These are phyloP conservation scores for Cutaneotrichosporon cavernicola DNA, from an alignment of 1,284 basidiomycete species.

Conservation along the genomic window DNA sequence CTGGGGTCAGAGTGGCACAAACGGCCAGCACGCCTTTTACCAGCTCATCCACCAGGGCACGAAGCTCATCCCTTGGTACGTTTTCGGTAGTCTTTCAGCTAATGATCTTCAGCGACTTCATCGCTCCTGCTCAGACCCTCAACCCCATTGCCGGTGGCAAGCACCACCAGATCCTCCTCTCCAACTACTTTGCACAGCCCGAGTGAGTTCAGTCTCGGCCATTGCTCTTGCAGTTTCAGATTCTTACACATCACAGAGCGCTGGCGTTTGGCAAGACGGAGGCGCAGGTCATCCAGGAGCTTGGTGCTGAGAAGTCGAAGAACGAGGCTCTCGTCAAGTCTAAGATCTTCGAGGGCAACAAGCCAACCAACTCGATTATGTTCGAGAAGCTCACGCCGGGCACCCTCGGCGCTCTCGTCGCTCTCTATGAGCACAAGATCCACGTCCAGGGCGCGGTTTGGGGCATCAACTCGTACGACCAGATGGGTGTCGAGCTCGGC, in stretches of 20 bases:
- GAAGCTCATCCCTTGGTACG: slow-evolving; percentile 73
- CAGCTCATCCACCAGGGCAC: slow-evolving; percentile 95
- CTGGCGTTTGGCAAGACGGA: slow-evolving; percentile 97
- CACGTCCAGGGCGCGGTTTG: slow-evolving; percentile 95
- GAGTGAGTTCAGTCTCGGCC: slow-evolving; percentile 55
- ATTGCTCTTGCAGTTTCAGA: neutral
- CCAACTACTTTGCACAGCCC: slow-evolving; percentile 97
- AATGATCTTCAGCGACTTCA: slow-evolving; percentile 68
- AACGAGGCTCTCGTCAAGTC: slow-evolving; percentile 86
- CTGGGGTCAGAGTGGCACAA: slow-evolving; percentile 97
- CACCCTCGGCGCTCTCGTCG: slow-evolving; percentile 66
- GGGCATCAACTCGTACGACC: slow-evolving; percentile 93
- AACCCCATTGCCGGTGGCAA: slow-evolving; percentile 84
- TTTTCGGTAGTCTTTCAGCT: slow-evolving; percentile 14
- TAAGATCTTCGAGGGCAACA: slow-evolving; percentile 97
- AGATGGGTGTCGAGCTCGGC: slow-evolving; percentile 85
- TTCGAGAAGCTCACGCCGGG: slow-evolving; percentile 90
- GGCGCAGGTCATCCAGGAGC: slow-evolving; percentile 77
- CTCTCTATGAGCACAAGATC: slow-evolving; percentile 85
- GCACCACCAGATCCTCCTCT: slow-evolving; percentile 95
- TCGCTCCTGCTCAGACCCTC: slow-evolving; percentile 88
- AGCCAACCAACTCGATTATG: slow-evolving; percentile 94
- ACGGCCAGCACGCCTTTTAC: slow-evolving; percentile 99
- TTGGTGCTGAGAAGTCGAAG: slow-evolving; percentile 66
- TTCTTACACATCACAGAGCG: slow-evolving; percentile 56